Percentiles rank a stretch among this genome's conserved stretches.
Evolutionary conservation across 2,329 filamentous ascomycete species (phyloP).

Genomic region (Beauveria sp.): DNA sequence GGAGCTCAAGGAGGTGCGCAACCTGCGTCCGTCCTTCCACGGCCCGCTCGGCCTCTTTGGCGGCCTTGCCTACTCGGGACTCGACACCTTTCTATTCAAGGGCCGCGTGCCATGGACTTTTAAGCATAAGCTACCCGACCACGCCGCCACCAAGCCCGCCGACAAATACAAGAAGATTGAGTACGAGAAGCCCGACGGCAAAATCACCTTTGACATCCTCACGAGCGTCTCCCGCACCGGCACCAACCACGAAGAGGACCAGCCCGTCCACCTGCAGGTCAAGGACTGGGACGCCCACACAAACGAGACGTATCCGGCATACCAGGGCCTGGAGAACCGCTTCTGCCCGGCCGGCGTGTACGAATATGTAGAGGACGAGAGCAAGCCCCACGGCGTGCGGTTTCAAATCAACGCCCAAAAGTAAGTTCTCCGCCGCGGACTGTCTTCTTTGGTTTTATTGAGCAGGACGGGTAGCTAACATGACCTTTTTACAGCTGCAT

Average conservation of each 20-base stretch:
- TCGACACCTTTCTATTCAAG: constrained; percentile 82
- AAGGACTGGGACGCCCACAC: constrained; percentile 92
- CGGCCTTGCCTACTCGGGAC: constrained; percentile 83
- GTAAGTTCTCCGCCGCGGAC: constrained; percentile 46
- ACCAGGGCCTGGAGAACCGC: constrained; percentile 87
- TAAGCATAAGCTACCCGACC: constrained; percentile 72
- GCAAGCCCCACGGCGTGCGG: constrained; percentile 77
- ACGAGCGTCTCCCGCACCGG: constrained; percentile 92
- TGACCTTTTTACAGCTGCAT: constrained; percentile 62
- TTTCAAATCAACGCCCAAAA: constrained; percentile 99
- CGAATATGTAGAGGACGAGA: constrained; percentile 90
- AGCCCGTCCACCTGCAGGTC: constrained; percentile 92
- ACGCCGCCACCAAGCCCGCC: constrained; percentile 70
- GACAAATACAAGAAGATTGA: constrained; percentile 81
- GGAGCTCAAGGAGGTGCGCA: constrained; percentile 89
- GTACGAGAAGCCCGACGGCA: constrained; percentile 92
- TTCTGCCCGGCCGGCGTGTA: constrained; percentile 98
- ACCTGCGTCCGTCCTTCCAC: constrained; percentile 95
- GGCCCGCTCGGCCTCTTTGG: constrained; percentile 79
- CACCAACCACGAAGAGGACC: constrained; percentile 97
- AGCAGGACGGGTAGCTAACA: neutral
- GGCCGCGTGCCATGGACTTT: constrained; percentile 88
- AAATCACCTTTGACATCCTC: constrained; percentile 91
- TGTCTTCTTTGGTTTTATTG: neutral
- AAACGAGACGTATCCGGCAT: constrained; percentile 72